Conservation (phyloP, 805 yeast species). For the Schwanniomyces yamadae region DNA sequence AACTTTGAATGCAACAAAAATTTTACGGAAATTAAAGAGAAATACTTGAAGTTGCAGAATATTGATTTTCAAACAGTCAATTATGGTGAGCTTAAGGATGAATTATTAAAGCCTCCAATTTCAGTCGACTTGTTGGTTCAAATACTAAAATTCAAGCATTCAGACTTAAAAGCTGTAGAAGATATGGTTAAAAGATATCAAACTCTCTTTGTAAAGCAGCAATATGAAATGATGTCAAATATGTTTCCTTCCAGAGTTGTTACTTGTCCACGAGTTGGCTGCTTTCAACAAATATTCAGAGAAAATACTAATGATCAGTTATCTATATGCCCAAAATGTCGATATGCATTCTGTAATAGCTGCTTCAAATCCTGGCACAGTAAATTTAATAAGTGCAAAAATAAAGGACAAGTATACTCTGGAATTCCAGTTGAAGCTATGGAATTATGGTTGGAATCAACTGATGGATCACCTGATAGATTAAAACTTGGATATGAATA, state of each 20-base stretch:
- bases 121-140: conserved; percentile 30
- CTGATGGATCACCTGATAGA: conserved; percentile 29
- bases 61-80: conserved; percentile 15
- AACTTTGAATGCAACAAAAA: conserved; percentile 46
- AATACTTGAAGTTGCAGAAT: conserved; percentile 16
- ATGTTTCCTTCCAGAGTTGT: conserved; percentile 49
- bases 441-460: conserved; percentile 32
- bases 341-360: conserved; percentile 53
- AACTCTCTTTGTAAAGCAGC: conserved; percentile 34
- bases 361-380: conserved; percentile 68
- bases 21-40: conserved; percentile 14
- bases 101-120: conserved; percentile 43
- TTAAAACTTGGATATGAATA: conserved; percentile 38
- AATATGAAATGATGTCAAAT: conserved; percentile 43
- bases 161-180: conserved; percentile 7
- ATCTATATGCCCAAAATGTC: conserved; percentile 49
- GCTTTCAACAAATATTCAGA: conserved; percentile 47
- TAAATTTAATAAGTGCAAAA: conserved; percentile 43
- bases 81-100: conserved; percentile 29
- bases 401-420: conserved; percentile 18
- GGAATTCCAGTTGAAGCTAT: conserved; percentile 33
- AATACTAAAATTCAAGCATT: conserved; percentile 19
- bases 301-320: conserved; percentile 46
- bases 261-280: conserved; percentile 48
- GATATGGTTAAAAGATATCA: conserved; percentile 35